Conservation (phyloP, 108 stramenopile genomes). For the Schizochytrium sp. region DNA sequence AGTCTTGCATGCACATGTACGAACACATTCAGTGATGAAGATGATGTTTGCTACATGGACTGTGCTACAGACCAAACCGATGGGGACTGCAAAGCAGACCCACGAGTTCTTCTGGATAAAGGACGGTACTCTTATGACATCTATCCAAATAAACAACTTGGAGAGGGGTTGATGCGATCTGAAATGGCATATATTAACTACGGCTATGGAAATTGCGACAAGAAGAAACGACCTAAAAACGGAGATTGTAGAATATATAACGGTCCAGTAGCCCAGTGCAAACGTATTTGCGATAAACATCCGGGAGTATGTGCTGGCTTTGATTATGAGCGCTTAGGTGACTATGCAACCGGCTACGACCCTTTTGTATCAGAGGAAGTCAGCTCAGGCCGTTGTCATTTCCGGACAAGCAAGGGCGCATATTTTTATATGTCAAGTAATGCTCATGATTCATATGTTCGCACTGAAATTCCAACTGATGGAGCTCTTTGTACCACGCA, state of each 20-base stretch:
- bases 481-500: not conserved
- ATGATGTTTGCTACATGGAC: not conserved
- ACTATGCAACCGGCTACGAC: not conserved
- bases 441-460: not conserved
- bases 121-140: conserved; percentile 4
- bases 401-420: not conserved
- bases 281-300: conserved; percentile 33
- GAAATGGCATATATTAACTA: conserved; percentile 30
- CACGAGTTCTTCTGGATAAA: not conserved
- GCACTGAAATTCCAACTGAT: not conserved
- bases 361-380: not conserved
- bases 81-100: not conserved
- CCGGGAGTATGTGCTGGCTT: not conserved
- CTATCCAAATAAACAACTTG: not conserved
- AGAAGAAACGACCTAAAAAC: not conserved
- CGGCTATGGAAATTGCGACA: not conserved
- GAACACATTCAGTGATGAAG: not conserved
- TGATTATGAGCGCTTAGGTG: conserved; percentile 14
- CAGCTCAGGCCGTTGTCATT: not conserved
- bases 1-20: conserved; percentile 5
- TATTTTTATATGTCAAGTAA: not conserved
- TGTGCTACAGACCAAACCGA: not conserved
- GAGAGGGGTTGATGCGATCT: not conserved
- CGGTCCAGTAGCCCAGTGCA: not conserved
- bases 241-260: not conserved